Conservation (phyloP, 495 filamentous ascomycete species). For the Lentithecium fluviatile region DNA sequence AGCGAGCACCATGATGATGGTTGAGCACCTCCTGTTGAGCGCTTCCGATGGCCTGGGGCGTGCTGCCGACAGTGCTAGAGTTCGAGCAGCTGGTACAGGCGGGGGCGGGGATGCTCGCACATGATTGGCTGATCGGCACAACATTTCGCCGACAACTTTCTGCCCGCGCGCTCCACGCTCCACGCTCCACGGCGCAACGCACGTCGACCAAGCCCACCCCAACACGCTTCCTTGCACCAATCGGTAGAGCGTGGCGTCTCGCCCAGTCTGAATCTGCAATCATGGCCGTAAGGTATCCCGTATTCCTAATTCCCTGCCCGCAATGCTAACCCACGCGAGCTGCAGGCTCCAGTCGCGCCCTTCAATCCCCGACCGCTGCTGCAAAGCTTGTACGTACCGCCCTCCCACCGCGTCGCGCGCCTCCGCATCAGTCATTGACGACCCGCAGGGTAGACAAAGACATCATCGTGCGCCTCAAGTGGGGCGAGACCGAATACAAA, state of each 20-base stretch:
- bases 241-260: no score
- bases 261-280: neutral
- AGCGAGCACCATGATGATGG: conserved; percentile 63
- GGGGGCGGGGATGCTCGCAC: conserved; percentile 3
- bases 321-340: conserved; percentile 9
- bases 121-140: neutral
- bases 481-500: conserved; percentile 96
- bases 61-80: no score
- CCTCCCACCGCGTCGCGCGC: conserved; percentile 3
- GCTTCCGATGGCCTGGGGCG: neutral
- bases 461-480: conserved; percentile 90
- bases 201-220: neutral
- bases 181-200: no score
- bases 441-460: conserved; percentile 78
- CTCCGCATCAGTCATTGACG: conserved; percentile 1
- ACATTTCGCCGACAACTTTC: neutral
- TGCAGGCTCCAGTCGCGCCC: conserved; percentile 49
- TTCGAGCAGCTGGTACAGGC: neutral
- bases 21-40: no score
- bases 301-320: neutral
- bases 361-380: conserved; percentile 89
- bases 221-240: no score
- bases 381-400: conserved; percentile 69
- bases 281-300: conserved; percentile 13
- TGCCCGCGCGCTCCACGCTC: no score